A percentile compares a stretch with the other conserved stretches of the same genome.
phyloP scores from a whole-genome alignment of 805 yeast species.

The Lipomyces anomalus region DNA sequence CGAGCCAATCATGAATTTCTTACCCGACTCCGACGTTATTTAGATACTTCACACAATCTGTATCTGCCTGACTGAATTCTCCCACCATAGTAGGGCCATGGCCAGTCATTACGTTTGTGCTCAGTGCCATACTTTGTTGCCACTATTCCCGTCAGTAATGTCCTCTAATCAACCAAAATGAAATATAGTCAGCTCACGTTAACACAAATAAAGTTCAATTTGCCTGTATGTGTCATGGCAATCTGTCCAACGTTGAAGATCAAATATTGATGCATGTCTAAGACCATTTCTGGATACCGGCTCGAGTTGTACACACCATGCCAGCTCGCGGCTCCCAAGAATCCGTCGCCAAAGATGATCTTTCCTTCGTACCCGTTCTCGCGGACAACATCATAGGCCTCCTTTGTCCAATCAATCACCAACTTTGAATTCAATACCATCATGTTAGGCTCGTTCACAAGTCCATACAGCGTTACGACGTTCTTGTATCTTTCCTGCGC shows the following conservation, averaged over 20 bases:
- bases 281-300: constrained; percentile 54
- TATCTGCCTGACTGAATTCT: constrained; percentile 81
- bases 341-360: constrained; percentile 73
- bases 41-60: constrained; percentile 78
- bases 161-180: not conserved
- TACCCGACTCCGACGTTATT: constrained; percentile 78
- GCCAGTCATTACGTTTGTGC: constrained; percentile 50
- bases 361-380: constrained; percentile 45
- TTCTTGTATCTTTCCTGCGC: constrained; percentile 56
- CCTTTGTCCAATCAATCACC: constrained; percentile 50
- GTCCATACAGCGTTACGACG: constrained; percentile 70
- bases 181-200: constrained; percentile 3
- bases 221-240: constrained; percentile 30
- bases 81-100: constrained; percentile 66
- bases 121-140: constrained; percentile 48
- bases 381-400: constrained; percentile 52
- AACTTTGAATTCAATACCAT: constrained; percentile 49
- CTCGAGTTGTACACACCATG: constrained; percentile 45
- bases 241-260: constrained; percentile 45
- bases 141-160: constrained; percentile 33
- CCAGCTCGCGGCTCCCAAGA: constrained; percentile 57
- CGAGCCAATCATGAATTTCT: too few species aligned
- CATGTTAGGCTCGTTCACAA: constrained; percentile 68
- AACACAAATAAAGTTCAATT: constrained; percentile 36
- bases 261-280: constrained; percentile 86